Evolutionary conservation across 257 asterid species (phyloP).

Genomic region (Plectranthus barbatus): DNA sequence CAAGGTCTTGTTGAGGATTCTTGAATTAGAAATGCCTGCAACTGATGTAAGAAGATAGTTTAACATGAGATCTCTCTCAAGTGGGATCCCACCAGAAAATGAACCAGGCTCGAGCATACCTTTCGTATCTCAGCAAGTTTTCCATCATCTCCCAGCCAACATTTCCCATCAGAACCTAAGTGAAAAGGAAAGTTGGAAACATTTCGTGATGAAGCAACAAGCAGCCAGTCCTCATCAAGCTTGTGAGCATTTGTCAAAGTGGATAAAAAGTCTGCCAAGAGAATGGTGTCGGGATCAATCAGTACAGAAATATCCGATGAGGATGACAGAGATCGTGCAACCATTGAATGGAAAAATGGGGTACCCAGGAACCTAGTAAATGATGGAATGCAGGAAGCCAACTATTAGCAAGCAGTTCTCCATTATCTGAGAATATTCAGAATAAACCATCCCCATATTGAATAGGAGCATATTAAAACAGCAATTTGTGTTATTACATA

Average conservation of each 20-base stretch:
- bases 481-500: not conserved
- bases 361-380: constrained; percentile 64
- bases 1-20: constrained; percentile 18
- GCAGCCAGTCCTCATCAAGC: constrained; percentile 92
- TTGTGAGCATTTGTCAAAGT: constrained; percentile 54
- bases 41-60: constrained; percentile 31
- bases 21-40: constrained; percentile 58
- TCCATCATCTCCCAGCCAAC: constrained; percentile 48
- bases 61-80: constrained; percentile 7
- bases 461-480: not conserved
- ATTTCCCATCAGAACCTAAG: constrained; percentile 46
- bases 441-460: not conserved
- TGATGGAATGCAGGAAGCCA: not conserved
- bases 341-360: constrained; percentile 90
- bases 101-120: constrained; percentile 36
- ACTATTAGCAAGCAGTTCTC: constrained; percentile 3
- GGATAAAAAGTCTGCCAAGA: constrained; percentile 57
- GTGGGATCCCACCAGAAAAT: constrained; percentile 9
- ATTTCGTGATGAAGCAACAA: constrained; percentile 44
- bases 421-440: not conserved
- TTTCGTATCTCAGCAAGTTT: constrained; percentile 23
- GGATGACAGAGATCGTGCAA: constrained; percentile 71
- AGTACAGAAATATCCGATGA: constrained; percentile 63
- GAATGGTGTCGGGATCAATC: constrained; percentile 69
- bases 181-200: constrained; percentile 47